Conservation (phyloP, 768 basidiomycete genomes). For the Mycena rosella region DNA sequence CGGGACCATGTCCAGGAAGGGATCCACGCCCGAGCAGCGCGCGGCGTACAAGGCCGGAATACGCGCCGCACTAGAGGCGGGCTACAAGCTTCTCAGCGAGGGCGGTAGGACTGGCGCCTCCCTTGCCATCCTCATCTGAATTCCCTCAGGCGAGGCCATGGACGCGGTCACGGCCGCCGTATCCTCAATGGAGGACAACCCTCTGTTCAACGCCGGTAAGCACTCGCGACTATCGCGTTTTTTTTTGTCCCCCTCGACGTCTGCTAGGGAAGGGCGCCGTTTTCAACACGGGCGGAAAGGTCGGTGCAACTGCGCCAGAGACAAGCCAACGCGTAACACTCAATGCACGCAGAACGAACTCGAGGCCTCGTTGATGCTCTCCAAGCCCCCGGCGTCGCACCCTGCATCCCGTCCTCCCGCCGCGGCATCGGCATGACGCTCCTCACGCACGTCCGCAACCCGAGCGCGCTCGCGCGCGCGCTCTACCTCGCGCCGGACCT, state of each 20-base stretch:
- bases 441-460: slow-evolving; percentile 76
- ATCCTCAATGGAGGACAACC: slow-evolving; percentile 79
- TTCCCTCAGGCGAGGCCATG: slow-evolving; percentile 76
- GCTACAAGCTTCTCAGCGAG: slow-evolving; percentile 69
- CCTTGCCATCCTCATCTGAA: background rate
- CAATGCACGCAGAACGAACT: slow-evolving; percentile 75
- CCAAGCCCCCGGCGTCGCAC: slow-evolving; percentile 77
- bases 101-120: slow-evolving; percentile 48
- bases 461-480: slow-evolving; percentile 75
- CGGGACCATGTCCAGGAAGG: slow-evolving; percentile 71
- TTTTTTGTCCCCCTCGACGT: background rate
- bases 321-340: background rate
- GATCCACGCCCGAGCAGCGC: slow-evolving; percentile 71
- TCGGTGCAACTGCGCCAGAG: slow-evolving; percentile 42
- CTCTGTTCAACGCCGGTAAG: slow-evolving; percentile 74
- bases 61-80: slow-evolving; percentile 66
- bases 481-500: slow-evolving; percentile 76
- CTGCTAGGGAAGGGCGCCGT: slow-evolving; percentile 78
- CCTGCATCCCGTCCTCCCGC: slow-evolving; percentile 69
- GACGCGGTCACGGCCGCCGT: slow-evolving; percentile 87
- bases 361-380: slow-evolving; percentile 85
- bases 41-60: slow-evolving; percentile 70
- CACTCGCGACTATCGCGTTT: background rate
- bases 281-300: slow-evolving; percentile 86
- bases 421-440: slow-evolving; percentile 77